Evolutionary conservation across 1,284 basidiomycete species (phyloP), one percentile per base, ranked within the genome.

Genomic region (Takashimella koratensis): DNA sequence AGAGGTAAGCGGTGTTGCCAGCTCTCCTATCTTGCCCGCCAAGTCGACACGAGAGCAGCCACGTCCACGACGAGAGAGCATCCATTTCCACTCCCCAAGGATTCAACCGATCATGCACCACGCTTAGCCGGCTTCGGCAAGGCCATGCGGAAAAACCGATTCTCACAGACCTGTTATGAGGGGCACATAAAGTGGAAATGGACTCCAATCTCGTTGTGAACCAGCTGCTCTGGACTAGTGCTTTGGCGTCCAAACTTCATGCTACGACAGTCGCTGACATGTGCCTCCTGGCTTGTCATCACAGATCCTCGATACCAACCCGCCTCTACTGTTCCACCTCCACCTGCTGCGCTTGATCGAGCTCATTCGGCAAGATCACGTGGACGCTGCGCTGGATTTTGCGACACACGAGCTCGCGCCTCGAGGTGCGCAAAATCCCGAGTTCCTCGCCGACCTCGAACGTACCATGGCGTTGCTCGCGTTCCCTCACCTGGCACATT

Each of bases 91-190:
- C n/a, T 55, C 64, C 71, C 71, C 74, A 73, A 88, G 76, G 90
- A 94, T 94, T 91, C 86, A 81, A 70, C 88, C 68, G 67, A 75
- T 90, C 92, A 96, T 97, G 94, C 94, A 98, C 94, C 94, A 97
- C 93, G 88, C 94, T 85, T 82, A 97, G 86, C 80, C 84, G 81
- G 66, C 65, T 61, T 63, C 58, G 44, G 67, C 68, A 63, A 59
- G 73, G 74, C 72, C 71, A 72, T 75, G 73, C 68, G 52, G 73
- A 76, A 71, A 65, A 67, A 69, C 63, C 63, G 67, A 69, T 66
- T 60, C 51, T 68, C 70, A 76, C 75, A 76, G 75, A 76, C 75
- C 75, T 76, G 73, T 73, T 73, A 76, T 76, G 75, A 76, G 74
- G 73, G 72, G 66, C 50, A 49, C 57, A 45, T n/a, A 12, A 23